Evolutionary conservation across 129 eudicot genomes (phyloP), one percentile per base, ranked within the genome.

Genomic region (Helianthus tuberosus): DNA sequence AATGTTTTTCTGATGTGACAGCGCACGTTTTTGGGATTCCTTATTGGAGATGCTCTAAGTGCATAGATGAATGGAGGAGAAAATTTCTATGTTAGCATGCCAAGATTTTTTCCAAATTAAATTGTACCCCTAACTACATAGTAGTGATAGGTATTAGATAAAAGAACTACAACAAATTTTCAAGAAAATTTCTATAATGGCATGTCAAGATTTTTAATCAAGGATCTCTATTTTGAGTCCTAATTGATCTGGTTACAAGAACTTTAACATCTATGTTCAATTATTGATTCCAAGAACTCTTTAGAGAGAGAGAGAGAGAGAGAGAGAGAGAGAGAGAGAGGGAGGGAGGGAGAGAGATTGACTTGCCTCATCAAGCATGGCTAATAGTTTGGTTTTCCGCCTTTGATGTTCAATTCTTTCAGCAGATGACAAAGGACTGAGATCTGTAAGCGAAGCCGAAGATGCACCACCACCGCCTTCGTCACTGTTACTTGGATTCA

Each of bases 321-420:
- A 52, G 60, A 23, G 68, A 60, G 68, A 60, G 68, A 76, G 80
- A 69, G 66, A 64, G 15, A 53, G 49, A 23, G 36, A 62, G n/a
- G n/a, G 68, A 60, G 68, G 54, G 68, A 76, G 80, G 66, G 66
- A 64, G 15, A 53, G 49, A 23, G 36, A 62, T 27, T 15, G 66
- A 86, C 89, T 64, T 91, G 67, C 99, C 95, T 95, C 99, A 72
- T 95, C 99, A 78, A 95, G 96, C 97, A 95, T 91, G 47, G 99
- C 71, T 77, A 95, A 74, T 41, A 95, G 91, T 85, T 95, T 95
- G 89, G 85, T 94, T 89, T 95, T 95, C 66, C 99, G 66, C 63
- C 99, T 80, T 79, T 95, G 99, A 69, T 95, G 97, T 72, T 95
- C 99, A 58, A 89, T 89, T 87, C 99, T 82, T 35, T 95, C 99